These are phyloP conservation scores for Globomyces sp. DNA, from an alignment of 371 early-diverging fungal genomes.

Conservation along the genomic window DNA sequence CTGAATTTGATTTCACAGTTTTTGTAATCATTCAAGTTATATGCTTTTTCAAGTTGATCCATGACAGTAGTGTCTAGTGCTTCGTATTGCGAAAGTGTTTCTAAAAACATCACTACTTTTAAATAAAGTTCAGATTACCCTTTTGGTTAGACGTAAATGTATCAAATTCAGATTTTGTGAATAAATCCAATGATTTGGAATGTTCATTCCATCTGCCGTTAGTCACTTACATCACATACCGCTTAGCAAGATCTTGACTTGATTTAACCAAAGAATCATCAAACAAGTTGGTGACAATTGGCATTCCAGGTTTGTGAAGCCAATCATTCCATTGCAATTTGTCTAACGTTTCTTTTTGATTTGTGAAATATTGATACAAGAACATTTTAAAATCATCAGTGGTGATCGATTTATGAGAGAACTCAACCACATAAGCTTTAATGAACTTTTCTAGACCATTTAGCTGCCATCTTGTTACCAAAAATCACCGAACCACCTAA, in stretches of 20 bases:
- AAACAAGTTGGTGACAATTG: constrained; percentile 83
- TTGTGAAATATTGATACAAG: constrained; percentile 68
- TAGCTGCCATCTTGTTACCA: constrained; percentile 23
- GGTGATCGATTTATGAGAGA: constrained; percentile 83
- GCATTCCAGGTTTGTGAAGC: constrained; percentile 78
- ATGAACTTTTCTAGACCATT: constrained; percentile 60
- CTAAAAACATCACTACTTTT: constrained; percentile 64
- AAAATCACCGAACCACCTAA: constrained; percentile 79
- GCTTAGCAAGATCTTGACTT: constrained; percentile 72
- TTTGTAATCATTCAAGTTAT: constrained; percentile 62
- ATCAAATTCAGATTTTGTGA: constrained; percentile 17
- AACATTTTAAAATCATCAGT: constrained; percentile 84
- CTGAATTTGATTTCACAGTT: constrained; percentile 88
- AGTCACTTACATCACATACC: too few species aligned
- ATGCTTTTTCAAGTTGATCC: constrained; percentile 70
- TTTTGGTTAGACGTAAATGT: constrained; percentile 6
- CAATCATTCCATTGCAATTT: constrained; percentile 85
- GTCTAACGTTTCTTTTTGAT: constrained; percentile 60
- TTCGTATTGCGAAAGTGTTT: constrained; percentile 63
- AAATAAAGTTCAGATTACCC: too few species aligned
- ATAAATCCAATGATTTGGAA: neutral
- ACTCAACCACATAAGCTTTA: constrained; percentile 77
- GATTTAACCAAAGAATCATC: constrained; percentile 81
- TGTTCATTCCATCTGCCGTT: constrained; percentile 30
- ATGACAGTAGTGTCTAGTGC: constrained; percentile 64